Conservation (phyloP, 345 rosid genomes). For the Xanthoceras sorbifolium region DNA sequence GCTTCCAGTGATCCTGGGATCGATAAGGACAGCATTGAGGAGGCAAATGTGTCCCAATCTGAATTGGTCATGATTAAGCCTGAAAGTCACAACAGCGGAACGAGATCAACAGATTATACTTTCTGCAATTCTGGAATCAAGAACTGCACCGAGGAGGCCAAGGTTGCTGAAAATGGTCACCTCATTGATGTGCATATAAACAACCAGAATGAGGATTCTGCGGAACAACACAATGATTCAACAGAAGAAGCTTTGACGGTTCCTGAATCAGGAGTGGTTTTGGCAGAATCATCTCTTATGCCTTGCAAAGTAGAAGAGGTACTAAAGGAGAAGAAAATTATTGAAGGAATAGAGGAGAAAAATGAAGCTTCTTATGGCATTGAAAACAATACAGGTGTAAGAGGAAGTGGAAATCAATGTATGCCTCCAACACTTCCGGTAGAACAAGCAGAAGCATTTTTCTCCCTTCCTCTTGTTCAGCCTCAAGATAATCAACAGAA, state of each 20-base stretch:
- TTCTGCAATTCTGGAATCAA: constrained; percentile 18
- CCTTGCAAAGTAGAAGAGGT: constrained; percentile 20
- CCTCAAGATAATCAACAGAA: constrained; percentile 21
- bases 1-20: not conserved
- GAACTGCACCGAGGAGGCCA: constrained; percentile 16
- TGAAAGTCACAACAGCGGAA: constrained; percentile 13
- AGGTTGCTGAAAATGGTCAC: constrained; percentile 21
- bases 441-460: constrained; percentile 18
- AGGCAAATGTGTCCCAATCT: constrained; percentile 17
- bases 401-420: constrained; percentile 1
- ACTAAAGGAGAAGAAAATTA: constrained; percentile 26
- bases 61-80: constrained; percentile 2
- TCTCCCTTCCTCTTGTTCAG: not conserved
- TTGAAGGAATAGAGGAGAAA: constrained; percentile 20
- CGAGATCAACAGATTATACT: not conserved
- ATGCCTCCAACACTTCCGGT: constrained; percentile 7
- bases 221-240: constrained; percentile 17
- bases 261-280: constrained; percentile 15
- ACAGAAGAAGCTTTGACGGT: constrained; percentile 15
- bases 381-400: constrained; percentile 2
- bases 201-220: constrained; percentile 25
- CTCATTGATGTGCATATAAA: constrained; percentile 11
- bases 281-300: constrained; percentile 10
- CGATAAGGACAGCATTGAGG: not conserved
- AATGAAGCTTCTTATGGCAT: not conserved